Evolutionary conservation across 805 yeast genomes (phyloP), one percentile per base, ranked within the genome.

Genomic region (Candida wancherniae): DNA sequence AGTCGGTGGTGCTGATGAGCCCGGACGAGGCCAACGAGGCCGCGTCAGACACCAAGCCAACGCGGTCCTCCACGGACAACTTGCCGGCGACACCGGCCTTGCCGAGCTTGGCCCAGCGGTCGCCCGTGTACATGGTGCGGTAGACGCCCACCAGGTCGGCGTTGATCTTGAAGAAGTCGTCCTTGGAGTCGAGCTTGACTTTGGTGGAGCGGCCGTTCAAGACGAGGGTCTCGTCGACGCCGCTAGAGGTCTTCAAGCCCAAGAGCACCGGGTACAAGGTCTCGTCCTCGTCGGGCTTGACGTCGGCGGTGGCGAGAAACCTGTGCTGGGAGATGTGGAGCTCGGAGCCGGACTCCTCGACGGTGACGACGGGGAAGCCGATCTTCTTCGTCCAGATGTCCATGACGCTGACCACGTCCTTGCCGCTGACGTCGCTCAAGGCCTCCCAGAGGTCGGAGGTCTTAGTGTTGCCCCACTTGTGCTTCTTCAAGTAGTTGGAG

Each of bases 41-140:
- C 12, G 84, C 84, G 59, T 84, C 94, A n/a, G 88, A 82, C 28
- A 83, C 81, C 45, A 81, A 68, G 24, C 88, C 90, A 34, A 80
- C 76, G 57, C 85, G 75, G 57, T 84, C 94, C 53, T 80, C 84
- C 31, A 79, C 81, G 8, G 85, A 69, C 46, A 84, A 68, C 45
- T 70, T 60, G 23, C 76, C 77, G 8, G 67, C 66, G 23, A 69
- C 70, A 34, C 77, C 81, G 22, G 74, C 73, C 39, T 71, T 51
- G 33, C 85, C 85, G 45, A 83, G 67, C 53, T 78, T 77, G 28
- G 64, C 59, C 78, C 87, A 78, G 55, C 88, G 76, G 28, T 71
- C 78, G 24, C 77, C 69, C 10, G 80, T 58, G 56, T 84, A 84
- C 25, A 78, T 75, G 24, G 87, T 80, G 46, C 88, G 71, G 58